Percentiles rank a stretch among this genome's conserved stretches.
phyloP scores from a whole-genome alignment of 768 basidiomycete genomes.

The Russula abietina region DNA sequence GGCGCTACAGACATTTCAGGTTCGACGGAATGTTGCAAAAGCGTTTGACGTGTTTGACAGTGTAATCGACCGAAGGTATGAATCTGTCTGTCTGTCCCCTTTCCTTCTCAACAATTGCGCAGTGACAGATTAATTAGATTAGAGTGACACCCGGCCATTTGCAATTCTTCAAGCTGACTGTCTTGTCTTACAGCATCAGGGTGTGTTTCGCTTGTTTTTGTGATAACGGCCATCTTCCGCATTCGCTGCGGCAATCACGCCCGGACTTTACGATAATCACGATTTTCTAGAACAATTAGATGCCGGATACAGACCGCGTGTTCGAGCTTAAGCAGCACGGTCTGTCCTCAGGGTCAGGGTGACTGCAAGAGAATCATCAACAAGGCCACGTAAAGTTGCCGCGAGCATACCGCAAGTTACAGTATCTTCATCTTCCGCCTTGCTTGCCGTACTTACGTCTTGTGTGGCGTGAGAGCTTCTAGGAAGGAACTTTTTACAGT shows the following conservation, averaged over 20 bases:
- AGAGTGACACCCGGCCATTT: neutral
- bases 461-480: conserved; percentile 19
- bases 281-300: neutral
- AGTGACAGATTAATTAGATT: neutral
- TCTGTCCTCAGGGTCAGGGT: neutral
- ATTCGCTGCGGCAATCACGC: neutral
- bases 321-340: neutral
- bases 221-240: neutral
- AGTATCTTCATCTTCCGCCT: neutral
- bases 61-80: conserved; percentile 9
- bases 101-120: neutral
- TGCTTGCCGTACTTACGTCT: conserved; percentile 16
- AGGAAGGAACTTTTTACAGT: conserved; percentile 7
- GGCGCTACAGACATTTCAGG: neutral
- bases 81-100: neutral
- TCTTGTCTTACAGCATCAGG: neutral
- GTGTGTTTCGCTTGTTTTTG: neutral
- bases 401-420: neutral
- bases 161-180: neutral
- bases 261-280: conserved; percentile 1
- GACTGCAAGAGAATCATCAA: neutral
- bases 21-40: conserved; percentile 1
- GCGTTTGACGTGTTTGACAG: conserved; percentile 3
- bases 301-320: neutral
- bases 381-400: conserved; percentile 4